Evolutionary conservation across 768 basidiomycete genomes (phyloP).

Genomic region (Lactifluus pinguis): DNA sequence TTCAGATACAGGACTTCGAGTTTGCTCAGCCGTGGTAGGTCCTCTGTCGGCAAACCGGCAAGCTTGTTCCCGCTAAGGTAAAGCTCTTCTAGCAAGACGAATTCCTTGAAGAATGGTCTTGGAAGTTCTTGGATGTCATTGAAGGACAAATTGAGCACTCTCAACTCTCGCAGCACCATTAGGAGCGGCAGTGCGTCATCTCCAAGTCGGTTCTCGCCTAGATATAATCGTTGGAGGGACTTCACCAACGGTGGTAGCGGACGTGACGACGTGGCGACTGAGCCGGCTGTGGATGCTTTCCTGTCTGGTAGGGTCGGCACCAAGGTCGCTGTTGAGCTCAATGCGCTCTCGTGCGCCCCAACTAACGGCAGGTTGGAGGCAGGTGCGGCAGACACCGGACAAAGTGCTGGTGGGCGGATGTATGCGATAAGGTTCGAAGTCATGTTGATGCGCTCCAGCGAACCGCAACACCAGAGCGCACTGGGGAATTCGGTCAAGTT

Average conservation of each 20-base stretch:
- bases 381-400: conserved; percentile 23
- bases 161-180: conserved; percentile 66
- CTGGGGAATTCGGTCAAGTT: conserved; percentile 67
- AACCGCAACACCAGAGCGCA: conserved; percentile 76
- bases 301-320: conserved; percentile 27
- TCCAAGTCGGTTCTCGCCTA: conserved; percentile 83
- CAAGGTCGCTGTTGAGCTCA: conserved; percentile 11
- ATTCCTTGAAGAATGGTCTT: conserved; percentile 59
- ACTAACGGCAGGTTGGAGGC: not conserved
- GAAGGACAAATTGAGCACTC: conserved; percentile 85
- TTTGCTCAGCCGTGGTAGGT: conserved; percentile 60
- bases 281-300: conserved; percentile 34
- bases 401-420: conserved; percentile 53
- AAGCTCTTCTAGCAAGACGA: conserved; percentile 68
- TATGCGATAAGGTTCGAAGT: conserved; percentile 77
- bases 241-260: conserved; percentile 51
- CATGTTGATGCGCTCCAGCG: conserved; percentile 65
- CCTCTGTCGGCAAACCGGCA: conserved; percentile 82
- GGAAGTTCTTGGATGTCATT: conserved; percentile 92
- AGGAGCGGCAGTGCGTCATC: conserved; percentile 73
- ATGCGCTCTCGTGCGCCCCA: conserved; percentile 1
- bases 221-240: conserved; percentile 68
- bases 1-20: conserved; percentile 80
- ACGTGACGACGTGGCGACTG: conserved; percentile 20
- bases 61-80: conserved; percentile 96